Conservation (phyloP, 2,329 filamentous ascomycete species). For the Cladosporium halotolerans region DNA sequence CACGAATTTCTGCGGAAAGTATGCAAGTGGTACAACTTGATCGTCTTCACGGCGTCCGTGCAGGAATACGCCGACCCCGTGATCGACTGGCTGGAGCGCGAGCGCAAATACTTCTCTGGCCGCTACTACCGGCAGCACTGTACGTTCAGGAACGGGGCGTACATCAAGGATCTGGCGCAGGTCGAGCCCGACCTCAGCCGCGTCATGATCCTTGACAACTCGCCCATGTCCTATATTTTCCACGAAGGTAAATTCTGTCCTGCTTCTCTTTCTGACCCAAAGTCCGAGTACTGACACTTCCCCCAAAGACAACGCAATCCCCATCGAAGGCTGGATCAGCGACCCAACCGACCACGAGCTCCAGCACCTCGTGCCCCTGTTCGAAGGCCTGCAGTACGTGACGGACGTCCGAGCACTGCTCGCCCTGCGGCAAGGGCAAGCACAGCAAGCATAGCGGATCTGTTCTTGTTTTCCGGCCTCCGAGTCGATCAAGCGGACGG, state of each 20-base stretch:
- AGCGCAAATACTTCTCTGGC: constrained; percentile 91
- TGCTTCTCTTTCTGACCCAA: no score
- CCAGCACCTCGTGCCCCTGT: constrained; percentile 81
- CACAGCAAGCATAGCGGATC: constrained; percentile 8
- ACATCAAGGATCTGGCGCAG: constrained; percentile 94
- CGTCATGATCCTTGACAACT: constrained; percentile 99
- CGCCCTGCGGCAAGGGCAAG: constrained; percentile 68
- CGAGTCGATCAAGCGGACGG: background rate
- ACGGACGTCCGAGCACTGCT: constrained; percentile 90
- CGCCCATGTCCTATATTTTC: constrained; percentile 95
- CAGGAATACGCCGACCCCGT: constrained; percentile 98
- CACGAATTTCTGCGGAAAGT: constrained; percentile 92
- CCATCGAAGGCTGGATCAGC: constrained; percentile 98
- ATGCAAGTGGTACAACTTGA: constrained; percentile 96
- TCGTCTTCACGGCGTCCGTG: constrained; percentile 93
- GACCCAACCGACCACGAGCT: constrained; percentile 96
- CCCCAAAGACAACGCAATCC: constrained; percentile 84
- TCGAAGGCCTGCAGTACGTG: constrained; percentile 93
- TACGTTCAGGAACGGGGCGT: constrained; percentile 89
- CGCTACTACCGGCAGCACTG: constrained; percentile 96
- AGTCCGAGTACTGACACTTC: background rate
- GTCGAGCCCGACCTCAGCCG: constrained; percentile 96
- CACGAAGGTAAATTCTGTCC: constrained; percentile 70
- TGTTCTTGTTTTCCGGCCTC: background rate
- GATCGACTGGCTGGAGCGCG: constrained; percentile 96